A percentile compares a stretch with the other conserved stretches of the same genome.
Evolutionary conservation across 2,329 filamentous ascomycete genomes (phyloP).

Genomic region (Stagonosporopsis rhizophila): DNA sequence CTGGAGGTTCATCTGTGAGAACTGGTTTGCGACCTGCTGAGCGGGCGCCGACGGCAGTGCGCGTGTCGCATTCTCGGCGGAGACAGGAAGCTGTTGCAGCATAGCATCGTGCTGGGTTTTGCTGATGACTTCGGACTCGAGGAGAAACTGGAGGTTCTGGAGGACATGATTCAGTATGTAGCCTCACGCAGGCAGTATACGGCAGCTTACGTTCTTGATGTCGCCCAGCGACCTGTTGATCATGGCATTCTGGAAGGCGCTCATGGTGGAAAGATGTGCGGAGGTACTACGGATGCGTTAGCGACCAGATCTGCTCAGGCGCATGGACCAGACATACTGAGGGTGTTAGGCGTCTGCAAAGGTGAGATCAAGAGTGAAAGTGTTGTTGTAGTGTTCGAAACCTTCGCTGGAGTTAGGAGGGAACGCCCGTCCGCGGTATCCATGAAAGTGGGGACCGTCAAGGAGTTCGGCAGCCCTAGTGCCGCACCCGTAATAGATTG

Average conservation of each 20-base stretch:
- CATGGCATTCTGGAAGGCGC: conserved; percentile 62
- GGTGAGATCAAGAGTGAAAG: not conserved
- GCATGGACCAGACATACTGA: not conserved
- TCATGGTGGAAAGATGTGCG: conserved; percentile 30
- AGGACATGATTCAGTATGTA: conserved; percentile 1
- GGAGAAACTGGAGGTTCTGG: conserved; percentile 89
- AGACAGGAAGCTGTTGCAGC: conserved; percentile 74
- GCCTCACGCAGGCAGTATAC: not conserved
- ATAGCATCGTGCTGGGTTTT: conserved; percentile 78
- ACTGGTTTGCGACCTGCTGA: conserved; percentile 39
- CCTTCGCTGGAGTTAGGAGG: conserved; percentile 6
- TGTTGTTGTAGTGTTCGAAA: conserved; percentile 15
- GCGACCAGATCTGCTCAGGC: not conserved
- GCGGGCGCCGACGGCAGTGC: conserved; percentile 39
- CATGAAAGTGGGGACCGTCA: conserved; percentile 13
- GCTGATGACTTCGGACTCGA: conserved; percentile 80
- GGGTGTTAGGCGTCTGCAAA: not conserved
- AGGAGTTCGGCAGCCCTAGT: conserved; percentile 14
- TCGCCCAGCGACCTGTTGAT: conserved; percentile 85
- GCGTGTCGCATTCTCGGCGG: conserved; percentile 68
- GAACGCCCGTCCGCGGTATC: conserved; percentile 13
- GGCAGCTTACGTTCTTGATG: conserved; percentile 77
- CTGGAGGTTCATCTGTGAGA: conserved; percentile 45
- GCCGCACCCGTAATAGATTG: conserved; percentile 15
- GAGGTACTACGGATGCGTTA: not conserved